These are phyloP conservation scores for Leucosporidium creatinivorum DNA, from an alignment of 768 basidiomycete genomes.

Conservation along the genomic window DNA sequence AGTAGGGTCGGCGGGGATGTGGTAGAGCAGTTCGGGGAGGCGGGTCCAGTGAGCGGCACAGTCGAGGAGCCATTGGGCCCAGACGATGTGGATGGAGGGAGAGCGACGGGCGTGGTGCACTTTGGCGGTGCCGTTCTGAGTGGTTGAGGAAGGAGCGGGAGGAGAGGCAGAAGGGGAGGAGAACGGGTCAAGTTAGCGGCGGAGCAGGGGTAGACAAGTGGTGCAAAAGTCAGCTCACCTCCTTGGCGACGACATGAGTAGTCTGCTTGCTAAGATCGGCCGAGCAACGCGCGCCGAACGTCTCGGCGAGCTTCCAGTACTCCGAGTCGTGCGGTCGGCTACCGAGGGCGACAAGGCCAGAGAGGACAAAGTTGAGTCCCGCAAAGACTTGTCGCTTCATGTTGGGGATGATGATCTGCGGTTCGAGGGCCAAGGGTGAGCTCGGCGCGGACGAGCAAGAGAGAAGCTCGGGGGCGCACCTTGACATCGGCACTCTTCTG, in stretches of 20 bases:
- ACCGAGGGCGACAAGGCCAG: slow-evolving; percentile 89
- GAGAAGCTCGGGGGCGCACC: slow-evolving; percentile 44
- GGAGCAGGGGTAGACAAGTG: no score
- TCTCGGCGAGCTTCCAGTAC: slow-evolving; percentile 74
- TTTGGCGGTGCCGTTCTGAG: slow-evolving; percentile 80
- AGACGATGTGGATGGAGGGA: slow-evolving; percentile 75
- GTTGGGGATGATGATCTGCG: slow-evolving; percentile 72
- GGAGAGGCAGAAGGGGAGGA: background rate
- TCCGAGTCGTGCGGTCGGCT: slow-evolving; percentile 49
- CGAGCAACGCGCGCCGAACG: slow-evolving; percentile 79
- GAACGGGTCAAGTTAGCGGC: no score
- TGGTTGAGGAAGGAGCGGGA: slow-evolving; percentile 1
- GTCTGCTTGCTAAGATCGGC: slow-evolving; percentile 58
- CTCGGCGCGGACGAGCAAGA: slow-evolving; percentile 33
- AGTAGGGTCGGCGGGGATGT: slow-evolving; percentile 40
- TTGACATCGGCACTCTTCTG: slow-evolving; percentile 55
- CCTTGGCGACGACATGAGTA: slow-evolving; percentile 88
- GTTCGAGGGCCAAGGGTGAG: background rate
- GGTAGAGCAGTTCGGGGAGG: slow-evolving; percentile 69
- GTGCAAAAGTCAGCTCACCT: slow-evolving; percentile 48
- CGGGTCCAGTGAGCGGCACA: slow-evolving; percentile 79
- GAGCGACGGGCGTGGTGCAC: slow-evolving; percentile 71
- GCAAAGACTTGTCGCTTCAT: slow-evolving; percentile 69
- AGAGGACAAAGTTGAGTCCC: slow-evolving; percentile 78
- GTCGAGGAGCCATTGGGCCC: slow-evolving; percentile 82